Evolutionary conservation across 768 basidiomycete genomes (phyloP), one percentile per base, ranked within the genome.

Genomic region (Rhodotorula babjevae): DNA sequence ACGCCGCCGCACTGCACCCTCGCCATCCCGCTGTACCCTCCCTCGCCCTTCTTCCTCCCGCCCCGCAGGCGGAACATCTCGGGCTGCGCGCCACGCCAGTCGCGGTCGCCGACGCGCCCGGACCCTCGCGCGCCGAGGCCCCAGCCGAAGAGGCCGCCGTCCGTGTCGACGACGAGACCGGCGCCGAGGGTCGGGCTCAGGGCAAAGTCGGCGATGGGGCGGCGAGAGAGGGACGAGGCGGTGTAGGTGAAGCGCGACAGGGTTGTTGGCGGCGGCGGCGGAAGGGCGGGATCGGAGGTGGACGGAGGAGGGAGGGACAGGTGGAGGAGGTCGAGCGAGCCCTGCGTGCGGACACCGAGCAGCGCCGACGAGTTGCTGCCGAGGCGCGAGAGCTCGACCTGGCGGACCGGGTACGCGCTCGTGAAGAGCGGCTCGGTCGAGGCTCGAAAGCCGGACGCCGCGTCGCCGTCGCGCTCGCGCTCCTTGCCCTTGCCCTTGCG

Each of bases 101-200:
- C 40, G 1, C 11, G 3, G 44, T 53, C 50, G 1, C 49, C 63
- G 5, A 58, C 9, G 19, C 61, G 31, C 14, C 61, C 52, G 11
- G 27, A 42, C 15, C 64, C 69, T 12, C 65, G 19, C 0, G 36
- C 61, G 40, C 69, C 73, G 11, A 69, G 21, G 0, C 66, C 65
- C 58, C 60, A 75, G 10, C 70, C 74, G 21, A 46, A 75, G 29
- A 76, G 47, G 25, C 33, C 47, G 0, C 74, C 74, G 21, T 46
- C 47, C 0, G 40, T 49, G 40, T 76, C 74, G 36, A 67, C 74
- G 14, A 69, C 40, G 27, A 76, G 49, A 3, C 74, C 74, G 1
- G 27, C 44, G 4, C 74, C 70, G 3, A 25, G n/a, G 8, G 29
- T 18, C 7, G 66, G 60, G 8, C 62, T 62, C 21, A 76, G 55